These are phyloP conservation scores for Helianthus annuus DNA, from an alignment of 129 eudicot genomes.

Conservation along the genomic window DNA sequence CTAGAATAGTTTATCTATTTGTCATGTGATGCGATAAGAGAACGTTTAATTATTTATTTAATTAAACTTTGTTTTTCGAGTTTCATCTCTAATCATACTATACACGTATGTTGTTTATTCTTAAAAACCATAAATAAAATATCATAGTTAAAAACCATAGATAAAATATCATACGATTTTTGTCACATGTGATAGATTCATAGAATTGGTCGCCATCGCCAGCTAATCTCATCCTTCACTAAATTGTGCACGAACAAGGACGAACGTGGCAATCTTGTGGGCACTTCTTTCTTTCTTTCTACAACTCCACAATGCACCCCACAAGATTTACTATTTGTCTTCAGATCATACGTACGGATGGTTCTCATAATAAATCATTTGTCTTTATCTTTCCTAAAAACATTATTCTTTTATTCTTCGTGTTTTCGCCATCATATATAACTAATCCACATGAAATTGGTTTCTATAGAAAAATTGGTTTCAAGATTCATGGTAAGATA, in stretches of 20 bases:
- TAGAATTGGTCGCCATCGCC: conserved; percentile 33
- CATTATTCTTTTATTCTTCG: not conserved
- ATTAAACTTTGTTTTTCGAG: too few relatives aligned
- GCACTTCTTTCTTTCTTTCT: conserved; percentile 32
- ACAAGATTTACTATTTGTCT: conserved; percentile 21
- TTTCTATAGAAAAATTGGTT: too few relatives aligned
- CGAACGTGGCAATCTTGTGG: conserved; percentile 46
- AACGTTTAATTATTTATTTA: too few relatives aligned
- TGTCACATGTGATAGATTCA: conserved; percentile 29
- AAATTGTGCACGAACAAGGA: conserved; percentile 37
- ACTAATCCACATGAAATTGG: too few relatives aligned
- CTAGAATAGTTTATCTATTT: not conserved
- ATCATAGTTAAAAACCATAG: conserved; percentile 11
- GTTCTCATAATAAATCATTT: conserved; percentile 21
- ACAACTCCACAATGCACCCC: conserved; percentile 19
- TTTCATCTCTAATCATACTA: too few relatives aligned
- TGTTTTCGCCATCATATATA: too few relatives aligned
- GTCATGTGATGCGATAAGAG: not conserved
- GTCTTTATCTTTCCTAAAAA: not conserved
- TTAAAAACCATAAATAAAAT: not conserved
- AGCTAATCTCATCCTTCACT: conserved; percentile 27
- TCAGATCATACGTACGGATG: conserved; percentile 25
- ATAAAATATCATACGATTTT: conserved; percentile 24
- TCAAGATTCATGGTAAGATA: too few relatives aligned
- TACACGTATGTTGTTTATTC: not conserved